Base-by-base conservation (phyloP, 768 basidiomycete genomes). In the Tulasnella sp. region DNA sequence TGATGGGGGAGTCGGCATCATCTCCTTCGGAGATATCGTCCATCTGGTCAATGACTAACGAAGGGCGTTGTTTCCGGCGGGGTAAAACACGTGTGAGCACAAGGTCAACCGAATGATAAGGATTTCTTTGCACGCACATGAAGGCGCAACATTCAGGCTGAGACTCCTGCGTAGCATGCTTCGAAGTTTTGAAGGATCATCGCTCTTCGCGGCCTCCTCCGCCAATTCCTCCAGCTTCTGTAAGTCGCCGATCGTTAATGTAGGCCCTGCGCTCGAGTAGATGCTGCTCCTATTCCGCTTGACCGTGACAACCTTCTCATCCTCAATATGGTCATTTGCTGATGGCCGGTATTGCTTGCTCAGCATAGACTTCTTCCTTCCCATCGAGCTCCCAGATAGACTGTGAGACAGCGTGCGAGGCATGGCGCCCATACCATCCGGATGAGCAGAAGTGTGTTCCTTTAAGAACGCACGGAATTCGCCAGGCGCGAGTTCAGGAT, bases 401-500 rank as follows among this genome's bases (percentile, higher is more conserved):
- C 67, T 52, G 62, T 60, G 30, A 29, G 77, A 75, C 21, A 76
- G 69, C 10, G 53, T 11, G 1, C 60, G 21, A 1, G 32, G 32
- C 24, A 65, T 24, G 23, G 64, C 60, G 0, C 29, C 62, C 45
- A 61, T 58, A 2, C 64, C 66, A 54, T 65, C 51, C 13, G 66
- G 65, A 13, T 38, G 48, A 4, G 32, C 58, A 48, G 56, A 48
- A 15, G 43, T 38, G 73, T 98, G 96, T 66, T 95, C 89, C 70
- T 93, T 88, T 65, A 99, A 81, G 70, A 99, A 97, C 10, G 84
- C 86, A 53, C 90, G 82, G 72, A 99, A 99, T 71, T 98, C 93
- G 49, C 84, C 86, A 23, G 96, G 96, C 0, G 94, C 95, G 68
- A 99, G 88, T 75, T 99, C 96, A 29, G 96, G 96, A 70, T 98